Conservation (phyloP, 257 asterid species). For the Misopates orontium region DNA sequence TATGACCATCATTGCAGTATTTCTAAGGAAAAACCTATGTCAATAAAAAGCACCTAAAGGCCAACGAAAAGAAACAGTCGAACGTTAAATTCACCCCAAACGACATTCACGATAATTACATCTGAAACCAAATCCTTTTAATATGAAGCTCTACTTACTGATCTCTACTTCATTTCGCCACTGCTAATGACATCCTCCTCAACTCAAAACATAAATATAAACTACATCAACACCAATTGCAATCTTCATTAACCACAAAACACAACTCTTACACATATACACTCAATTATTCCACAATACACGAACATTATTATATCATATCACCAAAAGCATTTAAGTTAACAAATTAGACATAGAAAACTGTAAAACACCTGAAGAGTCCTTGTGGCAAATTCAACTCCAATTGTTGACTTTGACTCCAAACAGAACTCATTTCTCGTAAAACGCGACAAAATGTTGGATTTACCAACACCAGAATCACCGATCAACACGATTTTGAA, state of each 20-base stretch:
- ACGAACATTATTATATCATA: background rate
- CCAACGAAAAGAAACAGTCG: no score
- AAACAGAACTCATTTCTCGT: slow-evolving; percentile 19
- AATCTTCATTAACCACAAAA: background rate
- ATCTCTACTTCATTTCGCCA: no score
- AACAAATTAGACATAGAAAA: background rate
- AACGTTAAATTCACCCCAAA: background rate
- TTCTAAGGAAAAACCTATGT: no score
- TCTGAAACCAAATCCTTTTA: no score
- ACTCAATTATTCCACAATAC: background rate
- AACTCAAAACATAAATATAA: background rate
- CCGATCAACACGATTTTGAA: slow-evolving; percentile 22
- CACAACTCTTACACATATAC: background rate
- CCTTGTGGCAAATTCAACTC: slow-evolving; percentile 21
- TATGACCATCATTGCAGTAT: no score
- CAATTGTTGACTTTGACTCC: slow-evolving; percentile 22
- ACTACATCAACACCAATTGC: background rate
- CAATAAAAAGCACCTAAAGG: no score
- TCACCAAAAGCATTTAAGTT: background rate
- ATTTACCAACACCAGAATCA: slow-evolving; percentile 21
- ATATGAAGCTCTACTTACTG: no score
- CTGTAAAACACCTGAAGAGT: slow-evolving; percentile 13
- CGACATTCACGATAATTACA: no score
- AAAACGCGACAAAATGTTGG: slow-evolving; percentile 18
- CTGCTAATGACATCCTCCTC: background rate